phyloP scores from a whole-genome alignment of 805 yeast species.

The Nakazawaea wickerhamii region DNA sequence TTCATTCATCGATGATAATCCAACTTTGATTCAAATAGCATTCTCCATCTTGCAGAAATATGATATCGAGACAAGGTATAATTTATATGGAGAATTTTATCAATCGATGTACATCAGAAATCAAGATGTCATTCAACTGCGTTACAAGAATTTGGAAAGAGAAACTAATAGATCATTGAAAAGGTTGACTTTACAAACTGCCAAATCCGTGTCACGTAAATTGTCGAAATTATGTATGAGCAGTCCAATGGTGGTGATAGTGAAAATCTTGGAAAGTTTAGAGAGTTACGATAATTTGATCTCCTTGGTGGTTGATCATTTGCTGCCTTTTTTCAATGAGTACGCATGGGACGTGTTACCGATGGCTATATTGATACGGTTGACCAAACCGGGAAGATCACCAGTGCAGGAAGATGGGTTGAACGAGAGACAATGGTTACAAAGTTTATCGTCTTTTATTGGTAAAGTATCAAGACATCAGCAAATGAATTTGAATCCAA shows the following conservation, averaged over 20 bases:
- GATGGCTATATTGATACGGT: constrained; percentile 62
- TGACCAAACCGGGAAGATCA: constrained; percentile 57
- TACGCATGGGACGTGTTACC: constrained; percentile 86
- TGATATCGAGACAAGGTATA: constrained; percentile 60
- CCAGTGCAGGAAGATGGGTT: constrained; percentile 74
- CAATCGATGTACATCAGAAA: constrained; percentile 48
- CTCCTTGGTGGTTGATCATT: constrained; percentile 66
- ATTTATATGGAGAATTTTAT: constrained; percentile 75
- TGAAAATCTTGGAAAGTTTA: constrained; percentile 69
- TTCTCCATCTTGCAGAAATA: constrained; percentile 48
- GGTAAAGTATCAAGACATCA: constrained; percentile 60
- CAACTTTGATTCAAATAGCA: constrained; percentile 56
- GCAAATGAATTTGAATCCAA: constrained; percentile 54
- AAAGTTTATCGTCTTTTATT: constrained; percentile 71
- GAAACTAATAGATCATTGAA: constrained; percentile 74
- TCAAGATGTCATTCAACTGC: constrained; percentile 48
- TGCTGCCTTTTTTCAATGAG: constrained; percentile 62
- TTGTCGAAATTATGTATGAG: constrained; percentile 66
- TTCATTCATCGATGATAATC: constrained; percentile 46
- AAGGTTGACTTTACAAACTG: constrained; percentile 76
- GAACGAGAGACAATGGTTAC: constrained; percentile 79
- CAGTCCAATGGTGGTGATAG: constrained; percentile 75
- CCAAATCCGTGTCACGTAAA: constrained; percentile 63
- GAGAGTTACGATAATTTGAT: constrained; percentile 90
- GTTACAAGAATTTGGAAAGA: constrained; percentile 65